Evolutionary conservation across 345 rosid genomes (phyloP), one percentile per base, ranked within the genome.

Genomic region (Rhodamnia argentea): DNA sequence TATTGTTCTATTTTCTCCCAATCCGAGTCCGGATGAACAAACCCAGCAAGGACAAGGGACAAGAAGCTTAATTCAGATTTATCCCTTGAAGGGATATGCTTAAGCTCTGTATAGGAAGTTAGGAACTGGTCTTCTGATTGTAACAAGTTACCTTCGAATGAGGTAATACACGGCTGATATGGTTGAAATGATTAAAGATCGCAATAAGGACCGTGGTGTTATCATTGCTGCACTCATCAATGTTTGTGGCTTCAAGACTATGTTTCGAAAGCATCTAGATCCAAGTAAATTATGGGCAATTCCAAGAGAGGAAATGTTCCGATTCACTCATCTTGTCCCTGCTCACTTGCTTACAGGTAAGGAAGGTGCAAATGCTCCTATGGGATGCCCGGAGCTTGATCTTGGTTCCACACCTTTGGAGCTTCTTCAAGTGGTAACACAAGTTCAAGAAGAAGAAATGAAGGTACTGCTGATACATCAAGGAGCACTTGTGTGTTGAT

Each of bases 71-170:
- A 82, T 86, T 82, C 52, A 24, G n/a, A 82, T 86, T 81, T 86
- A 52, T 15, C 87, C 87, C 58, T 53, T 59, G 13, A 86, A 86
- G 29, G 87, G 87, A 51, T 83, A 86, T 86, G 87, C 82, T 29
- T 82, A 82, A 84, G 84, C 87, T 58, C 2, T 86, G 44, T 51
- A 86, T 10, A 23, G 81, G 84, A 82, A 86, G 40, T 37, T 37
- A 37, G 40, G 40, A 37, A 37, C 51, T 86, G 85, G 82, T 50
- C 84, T 23, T 27, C 78, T 2, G 84, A 82, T 55, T 59, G 85
- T 85, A 82, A 82, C 14, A 59, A 86, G 82, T 57, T 82, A 24
- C 82, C 82, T 51, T 42, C 37, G 15, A 53, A 62, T 50, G 82
- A 82, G 51, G 53, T 76, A 82, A 86, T 86, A 59, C 85, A 82